These are phyloP conservation scores for Begonia peltatifolia DNA, from an alignment of 306 rosid species.

Conservation along the genomic window DNA sequence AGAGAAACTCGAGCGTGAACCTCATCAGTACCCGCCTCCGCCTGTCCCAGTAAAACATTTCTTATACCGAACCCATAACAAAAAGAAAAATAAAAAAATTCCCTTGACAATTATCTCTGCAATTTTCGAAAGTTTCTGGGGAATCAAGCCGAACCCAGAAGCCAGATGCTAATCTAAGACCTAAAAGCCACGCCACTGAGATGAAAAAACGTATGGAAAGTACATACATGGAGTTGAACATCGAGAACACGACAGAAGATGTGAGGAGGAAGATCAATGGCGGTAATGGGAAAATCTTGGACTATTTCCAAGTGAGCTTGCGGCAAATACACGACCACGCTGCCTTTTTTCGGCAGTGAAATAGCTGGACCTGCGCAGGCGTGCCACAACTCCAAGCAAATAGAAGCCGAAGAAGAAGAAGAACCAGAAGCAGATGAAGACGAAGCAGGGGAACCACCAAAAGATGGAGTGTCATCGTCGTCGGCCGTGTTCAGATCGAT, in stretches of 20 bases:
- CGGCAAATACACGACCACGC: slow-evolving; percentile 70
- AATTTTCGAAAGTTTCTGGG: slow-evolving; percentile 9
- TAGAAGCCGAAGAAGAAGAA: slow-evolving; percentile 22
- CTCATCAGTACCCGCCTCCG: slow-evolving; percentile 90
- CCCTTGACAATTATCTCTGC: not conserved
- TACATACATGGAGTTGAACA: slow-evolving; percentile 80
- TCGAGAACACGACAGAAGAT: slow-evolving; percentile 87
- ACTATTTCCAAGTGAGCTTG: slow-evolving; percentile 82
- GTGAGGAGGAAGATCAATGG: slow-evolving; percentile 63
- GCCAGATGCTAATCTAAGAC: slow-evolving; percentile 1
- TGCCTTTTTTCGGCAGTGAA: slow-evolving; percentile 81
- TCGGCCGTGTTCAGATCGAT: slow-evolving; percentile 97
- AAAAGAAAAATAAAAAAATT: slow-evolving; percentile 4
- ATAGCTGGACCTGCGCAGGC: slow-evolving; percentile 96
- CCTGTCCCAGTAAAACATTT: slow-evolving; percentile 30
- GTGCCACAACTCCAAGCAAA: slow-evolving; percentile 96
- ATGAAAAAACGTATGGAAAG: not conserved
- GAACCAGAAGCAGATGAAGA: slow-evolving; percentile 35
- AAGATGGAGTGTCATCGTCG: slow-evolving; percentile 65
- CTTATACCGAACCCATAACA: not conserved
- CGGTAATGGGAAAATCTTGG: slow-evolving; percentile 52
- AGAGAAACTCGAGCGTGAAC: slow-evolving; percentile 74
- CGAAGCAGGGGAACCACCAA: slow-evolving; percentile 34
- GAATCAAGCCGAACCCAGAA: slow-evolving; percentile 12
- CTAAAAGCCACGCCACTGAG: slow-evolving; percentile 6